A percentile compares a stretch with the other conserved stretches of the same genome.
phyloP scores from a whole-genome alignment of 805 yeast genomes.

The Wickerhamomyces alni region DNA sequence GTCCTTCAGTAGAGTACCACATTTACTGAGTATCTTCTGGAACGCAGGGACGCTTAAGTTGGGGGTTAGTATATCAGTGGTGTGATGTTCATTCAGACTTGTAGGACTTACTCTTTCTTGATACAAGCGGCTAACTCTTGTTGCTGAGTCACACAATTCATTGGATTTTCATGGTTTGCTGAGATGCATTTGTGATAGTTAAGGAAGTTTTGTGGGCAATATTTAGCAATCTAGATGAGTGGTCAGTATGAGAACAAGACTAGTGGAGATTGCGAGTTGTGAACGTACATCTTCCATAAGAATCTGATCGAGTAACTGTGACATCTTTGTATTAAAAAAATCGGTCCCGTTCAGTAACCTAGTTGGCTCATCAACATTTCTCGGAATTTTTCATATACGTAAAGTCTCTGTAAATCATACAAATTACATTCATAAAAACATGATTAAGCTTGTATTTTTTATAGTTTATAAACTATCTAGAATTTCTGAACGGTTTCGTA shows the following conservation, averaged over 20 bases:
- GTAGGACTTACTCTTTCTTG: conserved; percentile 27
- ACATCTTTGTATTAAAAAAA: conserved; percentile 10
- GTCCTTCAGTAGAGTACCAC: conserved; percentile 49
- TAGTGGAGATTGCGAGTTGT: not conserved
- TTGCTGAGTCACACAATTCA: conserved; percentile 52
- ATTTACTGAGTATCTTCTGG: conserved; percentile 57
- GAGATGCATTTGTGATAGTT: conserved; percentile 70
- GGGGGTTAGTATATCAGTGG: conserved; percentile 17
- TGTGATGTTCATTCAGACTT: too few relatives aligned
- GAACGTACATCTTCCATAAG: conserved; percentile 61
- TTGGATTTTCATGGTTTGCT: conserved; percentile 44
- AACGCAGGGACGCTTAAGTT: conserved; percentile 56
- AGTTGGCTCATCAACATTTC: too few relatives aligned
- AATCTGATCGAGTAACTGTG: conserved; percentile 51
- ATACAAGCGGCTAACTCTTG: conserved; percentile 56
- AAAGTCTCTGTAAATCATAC: not conserved
- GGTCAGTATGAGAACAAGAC: not conserved
- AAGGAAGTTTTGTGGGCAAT: conserved; percentile 69
- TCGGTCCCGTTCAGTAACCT: too few relatives aligned
- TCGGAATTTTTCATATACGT: too few relatives aligned
- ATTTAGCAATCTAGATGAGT: conserved; percentile 45
- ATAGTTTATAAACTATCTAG: not conserved
- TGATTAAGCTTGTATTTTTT: too few relatives aligned
- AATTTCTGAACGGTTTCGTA: conserved; percentile 37
- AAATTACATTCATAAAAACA: too few relatives aligned